phyloP scores from a whole-genome alignment of 257 asterid genomes.

The Nicotiana obtusifolia region DNA sequence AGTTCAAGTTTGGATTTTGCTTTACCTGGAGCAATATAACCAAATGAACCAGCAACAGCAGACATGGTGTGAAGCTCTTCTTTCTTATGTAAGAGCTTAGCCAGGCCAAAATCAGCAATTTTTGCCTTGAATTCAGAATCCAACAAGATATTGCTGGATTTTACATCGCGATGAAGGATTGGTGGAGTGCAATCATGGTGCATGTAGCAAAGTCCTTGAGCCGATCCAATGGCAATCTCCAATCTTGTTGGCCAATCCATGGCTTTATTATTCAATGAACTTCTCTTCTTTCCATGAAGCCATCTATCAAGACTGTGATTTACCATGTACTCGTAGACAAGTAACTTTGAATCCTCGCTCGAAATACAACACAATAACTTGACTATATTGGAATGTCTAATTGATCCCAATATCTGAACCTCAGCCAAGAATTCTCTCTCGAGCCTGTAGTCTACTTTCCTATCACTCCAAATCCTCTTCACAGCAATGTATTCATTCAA shows the following conservation, averaged over 20 bases:
- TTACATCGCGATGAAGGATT: slow-evolving; percentile 58
- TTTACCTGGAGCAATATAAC: slow-evolving; percentile 68
- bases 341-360: slow-evolving; percentile 41
- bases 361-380: slow-evolving; percentile 57
- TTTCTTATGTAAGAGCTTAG: slow-evolving; percentile 39
- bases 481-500: slow-evolving; percentile 40
- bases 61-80: slow-evolving; percentile 51
- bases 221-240: slow-evolving; percentile 56
- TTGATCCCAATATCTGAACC: slow-evolving; percentile 51
- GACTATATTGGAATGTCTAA: slow-evolving; percentile 56
- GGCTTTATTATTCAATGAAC: not conserved
- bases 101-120: slow-evolving; percentile 62
- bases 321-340: slow-evolving; percentile 55
- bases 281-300: slow-evolving; percentile 35
- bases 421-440: slow-evolving; percentile 60
- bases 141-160: slow-evolving; percentile 60
- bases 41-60: slow-evolving; percentile 56
- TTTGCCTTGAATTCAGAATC: slow-evolving; percentile 48
- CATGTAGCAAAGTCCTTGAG: slow-evolving; percentile 66
- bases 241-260: slow-evolving; percentile 63
- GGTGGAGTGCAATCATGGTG: slow-evolving; percentile 60
- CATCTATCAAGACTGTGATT: slow-evolving; percentile 57
- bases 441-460: slow-evolving; percentile 28
- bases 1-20: not conserved
- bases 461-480: slow-evolving; percentile 38